These are phyloP conservation scores for Hygrophoropsis aurantiaca DNA, from an alignment of 768 basidiomycete genomes.

Conservation along the genomic window DNA sequence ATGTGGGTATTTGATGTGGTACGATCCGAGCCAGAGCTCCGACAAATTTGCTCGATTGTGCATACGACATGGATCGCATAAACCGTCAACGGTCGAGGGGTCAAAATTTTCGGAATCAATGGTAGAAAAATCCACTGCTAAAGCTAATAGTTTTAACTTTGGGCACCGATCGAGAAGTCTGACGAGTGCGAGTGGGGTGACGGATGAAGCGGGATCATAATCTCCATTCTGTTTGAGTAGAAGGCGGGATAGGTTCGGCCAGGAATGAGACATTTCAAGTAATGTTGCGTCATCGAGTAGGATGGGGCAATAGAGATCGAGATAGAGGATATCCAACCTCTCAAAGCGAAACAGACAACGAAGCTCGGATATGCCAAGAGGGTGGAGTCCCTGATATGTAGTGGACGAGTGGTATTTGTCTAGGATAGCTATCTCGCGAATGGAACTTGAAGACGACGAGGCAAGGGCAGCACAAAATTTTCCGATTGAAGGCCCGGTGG, in stretches of 20 bases:
- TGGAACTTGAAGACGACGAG: no score
- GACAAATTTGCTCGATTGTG: slow-evolving; percentile 5
- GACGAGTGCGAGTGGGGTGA: slow-evolving; percentile 23
- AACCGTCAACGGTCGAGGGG: no score
- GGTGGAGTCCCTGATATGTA: background rate
- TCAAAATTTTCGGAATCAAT: no score
- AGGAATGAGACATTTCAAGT: slow-evolving; percentile 13
- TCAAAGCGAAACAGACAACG: slow-evolving; percentile 13
- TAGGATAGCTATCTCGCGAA: no score
- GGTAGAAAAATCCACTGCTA: slow-evolving; percentile 3
- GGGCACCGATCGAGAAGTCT: slow-evolving; percentile 19
- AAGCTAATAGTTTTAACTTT: background rate
- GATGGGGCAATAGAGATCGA: slow-evolving; percentile 17
- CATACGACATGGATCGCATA: slow-evolving; percentile 9
- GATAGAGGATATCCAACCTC: slow-evolving; percentile 10
- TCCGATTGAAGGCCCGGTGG: no score
- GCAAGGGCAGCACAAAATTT: no score
- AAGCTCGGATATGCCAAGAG: background rate
- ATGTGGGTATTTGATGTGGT: background rate
- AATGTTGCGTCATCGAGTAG: slow-evolving; percentile 15
- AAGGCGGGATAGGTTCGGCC: slow-evolving; percentile 17
- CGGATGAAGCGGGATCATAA: background rate
- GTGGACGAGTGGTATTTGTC: no score
- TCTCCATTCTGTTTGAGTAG: slow-evolving; percentile 2
- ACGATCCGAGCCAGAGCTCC: slow-evolving; percentile 12